Evolutionary conservation across 257 asterid species (phyloP).

Genomic region (Jacaranda mimosifolia): DNA sequence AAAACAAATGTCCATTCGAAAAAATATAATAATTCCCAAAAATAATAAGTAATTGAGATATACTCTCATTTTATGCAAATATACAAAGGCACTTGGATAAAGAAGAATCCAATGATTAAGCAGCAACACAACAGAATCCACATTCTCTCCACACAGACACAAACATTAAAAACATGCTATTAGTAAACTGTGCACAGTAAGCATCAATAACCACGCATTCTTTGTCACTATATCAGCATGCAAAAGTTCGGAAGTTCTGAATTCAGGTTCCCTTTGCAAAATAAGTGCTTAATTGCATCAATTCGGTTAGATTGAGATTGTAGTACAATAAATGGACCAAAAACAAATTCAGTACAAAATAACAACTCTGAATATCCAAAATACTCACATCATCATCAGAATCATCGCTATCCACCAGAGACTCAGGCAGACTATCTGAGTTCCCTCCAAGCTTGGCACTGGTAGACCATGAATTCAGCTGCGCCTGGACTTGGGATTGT

Average conservation of each 20-base stretch:
- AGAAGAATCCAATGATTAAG: slow-evolving; percentile 14
- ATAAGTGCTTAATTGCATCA: slow-evolving; percentile 15
- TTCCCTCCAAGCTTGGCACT: slow-evolving; percentile 54
- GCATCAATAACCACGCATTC: slow-evolving; percentile 19
- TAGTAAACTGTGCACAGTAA: slow-evolving; percentile 21
- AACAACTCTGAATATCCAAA: slow-evolving; percentile 23
- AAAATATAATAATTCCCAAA: background rate
- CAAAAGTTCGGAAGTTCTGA: slow-evolving; percentile 12
- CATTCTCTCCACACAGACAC: slow-evolving; percentile 10
- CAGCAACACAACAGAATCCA: slow-evolving; percentile 31
- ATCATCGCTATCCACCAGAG: slow-evolving; percentile 70
- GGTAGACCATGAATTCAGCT: slow-evolving; percentile 68
- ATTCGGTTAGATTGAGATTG: slow-evolving; percentile 5
- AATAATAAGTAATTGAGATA: background rate
- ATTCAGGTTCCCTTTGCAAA: background rate
- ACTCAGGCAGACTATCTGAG: slow-evolving; percentile 51
- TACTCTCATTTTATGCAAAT: background rate
- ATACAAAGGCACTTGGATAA: background rate
- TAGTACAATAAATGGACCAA: slow-evolving; percentile 12
- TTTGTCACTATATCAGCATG: slow-evolving; percentile 29
- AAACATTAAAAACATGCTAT: slow-evolving; percentile 19
- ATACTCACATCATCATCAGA: slow-evolving; percentile 83
- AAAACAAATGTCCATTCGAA: background rate
- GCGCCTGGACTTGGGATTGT: slow-evolving; percentile 49
- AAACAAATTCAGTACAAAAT: background rate